Evolutionary conservation across 2,329 filamentous ascomycete species (phyloP).

Genomic region (Nectriaceae sp.): DNA sequence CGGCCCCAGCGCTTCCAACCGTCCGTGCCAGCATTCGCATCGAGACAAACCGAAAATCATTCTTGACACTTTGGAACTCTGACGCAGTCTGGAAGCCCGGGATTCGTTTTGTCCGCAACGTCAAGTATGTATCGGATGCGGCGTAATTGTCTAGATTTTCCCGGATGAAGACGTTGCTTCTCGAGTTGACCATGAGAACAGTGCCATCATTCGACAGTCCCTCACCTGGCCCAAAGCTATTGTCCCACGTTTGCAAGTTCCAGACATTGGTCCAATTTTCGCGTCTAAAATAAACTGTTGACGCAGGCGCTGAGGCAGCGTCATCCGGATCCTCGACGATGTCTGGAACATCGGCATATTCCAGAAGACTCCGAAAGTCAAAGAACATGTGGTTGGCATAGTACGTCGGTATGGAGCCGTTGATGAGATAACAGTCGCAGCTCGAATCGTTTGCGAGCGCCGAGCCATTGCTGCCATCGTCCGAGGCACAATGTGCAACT

Average conservation of each 20-base stretch:
- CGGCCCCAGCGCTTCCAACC: slow-evolving; percentile 48
- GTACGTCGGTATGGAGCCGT: slow-evolving; percentile 44
- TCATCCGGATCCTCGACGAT: slow-evolving; percentile 30
- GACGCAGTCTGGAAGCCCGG: slow-evolving; percentile 47
- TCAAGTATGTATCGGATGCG: slow-evolving; percentile 44
- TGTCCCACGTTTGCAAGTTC: slow-evolving; percentile 35
- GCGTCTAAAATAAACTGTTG: slow-evolving; percentile 42
- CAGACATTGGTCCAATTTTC: slow-evolving; percentile 39
- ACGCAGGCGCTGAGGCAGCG: slow-evolving; percentile 30
- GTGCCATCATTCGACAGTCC: slow-evolving; percentile 28
- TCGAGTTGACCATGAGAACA: slow-evolving; percentile 43
- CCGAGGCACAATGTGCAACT: slow-evolving; percentile 5
- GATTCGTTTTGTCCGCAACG: slow-evolving; percentile 48
- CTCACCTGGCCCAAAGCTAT: slow-evolving; percentile 37
- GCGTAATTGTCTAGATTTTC: slow-evolving; percentile 37
- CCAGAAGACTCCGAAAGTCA: slow-evolving; percentile 47
- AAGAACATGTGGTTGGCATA: slow-evolving; percentile 51
- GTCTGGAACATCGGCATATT: slow-evolving; percentile 40
- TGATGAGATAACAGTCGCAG: slow-evolving; percentile 52
- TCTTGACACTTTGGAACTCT: slow-evolving; percentile 45
- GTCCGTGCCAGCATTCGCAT: slow-evolving; percentile 55
- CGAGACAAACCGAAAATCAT: slow-evolving; percentile 35
- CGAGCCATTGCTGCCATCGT: slow-evolving; percentile 31
- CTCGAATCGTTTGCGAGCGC: no score
- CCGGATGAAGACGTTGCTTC: slow-evolving; percentile 50